Base-by-base conservation (phyloP, 1,284 basidiomycete species). In the Pseudozyma pruni region DNA sequence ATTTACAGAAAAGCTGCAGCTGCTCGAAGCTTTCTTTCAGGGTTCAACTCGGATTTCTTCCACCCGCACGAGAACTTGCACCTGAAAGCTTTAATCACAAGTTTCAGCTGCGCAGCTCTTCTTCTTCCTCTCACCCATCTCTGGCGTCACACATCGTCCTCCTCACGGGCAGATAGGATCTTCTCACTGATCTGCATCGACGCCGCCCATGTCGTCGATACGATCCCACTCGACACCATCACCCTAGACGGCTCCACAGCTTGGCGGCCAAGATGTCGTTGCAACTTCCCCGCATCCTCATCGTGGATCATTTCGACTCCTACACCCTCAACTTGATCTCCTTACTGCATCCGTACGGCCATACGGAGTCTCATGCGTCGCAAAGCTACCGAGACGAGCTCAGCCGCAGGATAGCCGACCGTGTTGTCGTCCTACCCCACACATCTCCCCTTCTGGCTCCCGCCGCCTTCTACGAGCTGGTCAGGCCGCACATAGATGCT, bases 241-340 rank as follows among this genome's bases (percentile, higher is more conserved):
- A 33, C 17, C 17, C 6, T 29, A 29, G 27, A 29, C 27, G 27
- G 32, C 39, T 27, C 16, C 19, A 16, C 6, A 27, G 20, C 20
- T 33, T 20, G 16, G 6, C 29, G 11, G 31, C 20, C 17, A 67
- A 9, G 13, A 67, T 56, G 57, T 55, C 52, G 25, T 20, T 59
- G 17, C 41, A 57, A 32, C 56, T 77, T n/a, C 80, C 79, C 1
- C 64, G 80, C 19, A 68, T 81, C 41, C 62, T 79, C 8, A 74
- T 82, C 35, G 58, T 82, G 29, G 80, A 82, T 34, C 79, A 81
- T 43, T 67, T 76, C 49, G 80, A 82, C 61, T 81, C 79, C 3
- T 82, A 82, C 46, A 82, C 80, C 34, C 76, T 76, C 19, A 82
- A 81, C 35, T 53, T 81, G 16, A 57, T 82, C 20, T 67, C 75